Conservation (phyloP, 768 basidiomycete species). For the Hemileccinum impolitum region DNA sequence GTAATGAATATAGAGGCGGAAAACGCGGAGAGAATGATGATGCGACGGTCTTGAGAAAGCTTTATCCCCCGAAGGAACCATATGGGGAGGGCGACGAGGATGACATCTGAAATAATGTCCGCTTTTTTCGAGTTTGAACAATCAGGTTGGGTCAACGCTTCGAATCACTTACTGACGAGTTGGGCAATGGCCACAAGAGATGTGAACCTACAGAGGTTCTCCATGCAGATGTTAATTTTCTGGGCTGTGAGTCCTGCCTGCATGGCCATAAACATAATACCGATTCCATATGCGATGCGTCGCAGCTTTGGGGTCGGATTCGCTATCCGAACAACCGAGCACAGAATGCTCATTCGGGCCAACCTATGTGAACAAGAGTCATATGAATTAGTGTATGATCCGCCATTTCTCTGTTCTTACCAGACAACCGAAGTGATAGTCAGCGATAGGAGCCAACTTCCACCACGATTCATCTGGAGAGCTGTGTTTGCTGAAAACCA, state of each 20-base stretch:
- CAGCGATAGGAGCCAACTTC: constrained; percentile 20
- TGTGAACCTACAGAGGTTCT: not conserved
- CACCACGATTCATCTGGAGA: not conserved
- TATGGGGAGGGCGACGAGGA: constrained; percentile 16
- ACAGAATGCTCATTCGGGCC: constrained; percentile 27
- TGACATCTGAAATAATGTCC: constrained; percentile 19
- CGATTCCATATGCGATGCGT: constrained; percentile 14
- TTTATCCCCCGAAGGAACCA: constrained; percentile 14
- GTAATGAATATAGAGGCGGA: constrained; percentile 23
- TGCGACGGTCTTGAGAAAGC: constrained; percentile 15
- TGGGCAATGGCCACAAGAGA: constrained; percentile 14
- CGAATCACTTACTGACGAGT: constrained; percentile 22
- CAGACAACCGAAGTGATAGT: constrained; percentile 18
- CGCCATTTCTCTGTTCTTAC: constrained; percentile 8
- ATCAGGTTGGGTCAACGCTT: not conserved
- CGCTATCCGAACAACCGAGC: constrained; percentile 22
- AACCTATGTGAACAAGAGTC: constrained; percentile 15
- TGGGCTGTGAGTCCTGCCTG: constrained; percentile 13
- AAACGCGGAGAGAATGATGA: constrained; percentile 20
- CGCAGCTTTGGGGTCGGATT: constrained; percentile 10
- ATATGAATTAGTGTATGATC: not conserved
- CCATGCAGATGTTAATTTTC: constrained; percentile 16
- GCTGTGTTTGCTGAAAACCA: not conserved
- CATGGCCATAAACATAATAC: constrained; percentile 16
- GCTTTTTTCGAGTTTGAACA: constrained; percentile 6